Base-by-base conservation (phyloP, 192 early-diverging fungal genomes). In the Podochytrium sp. region DNA sequence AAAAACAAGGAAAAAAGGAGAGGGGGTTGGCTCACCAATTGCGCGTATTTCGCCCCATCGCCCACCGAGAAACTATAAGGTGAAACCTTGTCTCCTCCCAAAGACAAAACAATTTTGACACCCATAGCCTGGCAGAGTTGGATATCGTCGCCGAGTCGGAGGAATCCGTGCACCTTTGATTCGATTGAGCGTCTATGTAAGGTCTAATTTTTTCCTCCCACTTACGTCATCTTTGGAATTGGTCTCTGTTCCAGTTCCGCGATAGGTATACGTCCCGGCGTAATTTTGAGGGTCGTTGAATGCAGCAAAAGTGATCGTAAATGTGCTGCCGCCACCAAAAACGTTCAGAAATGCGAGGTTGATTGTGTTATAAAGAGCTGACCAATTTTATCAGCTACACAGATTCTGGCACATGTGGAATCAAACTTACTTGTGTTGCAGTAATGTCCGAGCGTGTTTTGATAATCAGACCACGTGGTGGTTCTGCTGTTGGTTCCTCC, bases 311-410 rank as follows among this genome's bases (percentile, higher is more conserved):
- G 58, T 61, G 58, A 61, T 61, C 3, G 30, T 61, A 38, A 61
- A 61, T 10, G 29, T 16, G 1, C 37, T 61, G 30, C 58, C 58
- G 16, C 37, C 58, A 20, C 33, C 58, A 35, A 37, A 61, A 38
- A 37, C 32, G 58, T 61, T 61, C 58, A 61, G 16, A 34, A 61
- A 61, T 32, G 29, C 58, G 12, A 61, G 58, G 32, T 61, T 61
- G 34, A 61, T 61, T 10, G 58, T 61, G 34, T 61, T 32, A 34
- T 61, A 61, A 34, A 29, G 37, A 7, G 23, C 52, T 55, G 25
- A 23, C 34, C 20, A 12, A 47, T 47, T 7, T 27, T 5, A 37
- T 49, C 47, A 49, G 47, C 12, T 12, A 49, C 27, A n/a, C 20
- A 41, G 16, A 34, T 10, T 7, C 27, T 10, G 10, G 7, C 14